Evolutionary conservation across 2,329 filamentous ascomycete genomes (phyloP).

Genomic region (Ophiognomonia clavigignenti-juglandacearum): DNA sequence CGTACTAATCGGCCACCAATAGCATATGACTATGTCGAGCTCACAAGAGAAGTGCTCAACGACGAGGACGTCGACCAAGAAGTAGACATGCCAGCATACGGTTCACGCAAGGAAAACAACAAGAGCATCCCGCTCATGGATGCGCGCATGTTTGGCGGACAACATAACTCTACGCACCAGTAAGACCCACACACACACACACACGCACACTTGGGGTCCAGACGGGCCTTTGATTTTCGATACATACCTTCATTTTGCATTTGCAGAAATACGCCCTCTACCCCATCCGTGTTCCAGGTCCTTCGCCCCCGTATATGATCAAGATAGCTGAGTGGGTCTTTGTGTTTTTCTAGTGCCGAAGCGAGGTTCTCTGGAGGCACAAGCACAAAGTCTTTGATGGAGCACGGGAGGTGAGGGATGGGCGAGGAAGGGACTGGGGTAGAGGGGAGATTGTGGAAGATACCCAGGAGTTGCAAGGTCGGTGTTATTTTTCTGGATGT

Average conservation of each 20-base stretch:
- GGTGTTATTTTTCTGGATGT: neutral
- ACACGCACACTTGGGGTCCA: no score
- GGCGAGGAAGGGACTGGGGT: no score
- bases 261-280: no score
- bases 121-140: slow-evolving; percentile 45
- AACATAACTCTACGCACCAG: slow-evolving; percentile 19
- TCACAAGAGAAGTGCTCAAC: slow-evolving; percentile 59
- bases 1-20: neutral
- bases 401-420: neutral
- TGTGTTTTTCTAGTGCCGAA: neutral
- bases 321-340: neutral
- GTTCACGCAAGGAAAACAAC: slow-evolving; percentile 41
- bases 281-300: neutral
- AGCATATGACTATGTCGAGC: slow-evolving; percentile 90
- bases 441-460: neutral
- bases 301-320: neutral
- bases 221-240: neutral
- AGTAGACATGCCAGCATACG: slow-evolving; percentile 12
- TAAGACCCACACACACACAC: slow-evolving; percentile 5
- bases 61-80: slow-evolving; percentile 17
- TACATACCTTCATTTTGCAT: neutral
- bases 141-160: slow-evolving; percentile 32
- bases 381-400: neutral
- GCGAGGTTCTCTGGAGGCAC: neutral
- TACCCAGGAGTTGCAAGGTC: neutral